Evolutionary conservation across 495 filamentous ascomycete genomes (phyloP), one percentile per base, ranked within the genome.

Genomic region (Aspergillus kassunensis): DNA sequence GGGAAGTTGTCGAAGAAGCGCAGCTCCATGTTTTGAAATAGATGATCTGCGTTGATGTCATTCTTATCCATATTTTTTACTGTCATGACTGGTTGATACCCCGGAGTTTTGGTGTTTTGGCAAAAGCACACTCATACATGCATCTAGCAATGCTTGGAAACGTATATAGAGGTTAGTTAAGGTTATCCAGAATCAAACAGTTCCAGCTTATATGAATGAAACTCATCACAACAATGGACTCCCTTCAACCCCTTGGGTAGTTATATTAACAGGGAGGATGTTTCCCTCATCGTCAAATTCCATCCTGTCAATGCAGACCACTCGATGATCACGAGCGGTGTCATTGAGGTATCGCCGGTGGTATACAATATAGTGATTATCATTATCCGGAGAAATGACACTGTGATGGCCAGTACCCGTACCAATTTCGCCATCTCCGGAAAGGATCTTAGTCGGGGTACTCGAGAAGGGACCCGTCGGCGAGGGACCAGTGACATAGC

Each of bases 21-120:
- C 59, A 80, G 77, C 65, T 72, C 75, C 19, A 75, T 80, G 64
- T 80, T 79, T 61, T 81, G 60, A 71, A 9, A 7, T 11, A n/a
- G 37, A 18, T 25, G 19, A 19, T 8, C 27, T 44, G 20, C 30
- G 24, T 24, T 43, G 9, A 20, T 13, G 15, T 12, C 16, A 15
- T 37, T 44, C 7, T 35, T 37, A 11, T 44, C 5, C 12, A 33
- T 43, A 18, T 43, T 34, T 41, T n/a, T 51, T 12, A 6, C 10
- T 37, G n/a, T 15, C 16, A 23, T 43, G 18, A 16, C 16, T 0
- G 24, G 15, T 42, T 51, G 33, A 53, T 45, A 53, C 51, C 51
- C 51, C 33, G 51, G 51, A 53, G 42, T 45, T 46, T 37, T 53
- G 31, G 24, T 27, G 49, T 44, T 27, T 4, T 52, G 39, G 13